phyloP scores from a whole-genome alignment of 768 basidiomycete genomes.

The Podaxis carcinomalis region DNA sequence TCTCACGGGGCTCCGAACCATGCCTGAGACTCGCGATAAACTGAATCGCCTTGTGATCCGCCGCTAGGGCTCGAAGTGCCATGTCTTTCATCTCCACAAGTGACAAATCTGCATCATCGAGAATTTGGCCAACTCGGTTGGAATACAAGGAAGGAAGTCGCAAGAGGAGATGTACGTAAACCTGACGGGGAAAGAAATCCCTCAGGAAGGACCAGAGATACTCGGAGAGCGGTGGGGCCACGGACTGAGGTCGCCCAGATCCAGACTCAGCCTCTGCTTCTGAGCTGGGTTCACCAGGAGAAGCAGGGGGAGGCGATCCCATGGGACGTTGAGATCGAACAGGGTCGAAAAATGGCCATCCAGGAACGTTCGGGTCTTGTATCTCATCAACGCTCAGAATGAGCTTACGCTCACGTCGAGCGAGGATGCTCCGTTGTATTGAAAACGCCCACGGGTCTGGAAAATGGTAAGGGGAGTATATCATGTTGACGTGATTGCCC shows the following conservation, averaged over 20 bases:
- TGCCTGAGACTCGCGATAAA: not conserved
- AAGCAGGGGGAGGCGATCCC: no score
- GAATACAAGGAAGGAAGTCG: not conserved
- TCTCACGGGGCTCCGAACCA: not conserved
- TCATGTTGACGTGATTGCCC: no score
- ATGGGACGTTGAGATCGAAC: no score
- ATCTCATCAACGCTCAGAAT: not conserved
- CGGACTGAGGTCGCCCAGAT: no score
- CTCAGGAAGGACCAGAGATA: no score
- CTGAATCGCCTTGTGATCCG: not conserved
- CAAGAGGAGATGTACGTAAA: not conserved
- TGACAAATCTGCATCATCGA: not conserved
- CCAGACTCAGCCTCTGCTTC: no score
- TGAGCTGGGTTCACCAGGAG: no score
- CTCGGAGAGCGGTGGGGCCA: no score
- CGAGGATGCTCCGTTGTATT: not conserved
- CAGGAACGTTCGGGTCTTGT: not conserved
- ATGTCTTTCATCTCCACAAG: not conserved
- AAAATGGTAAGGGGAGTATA: no score
- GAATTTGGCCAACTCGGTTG: not conserved
- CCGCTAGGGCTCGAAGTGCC: not conserved
- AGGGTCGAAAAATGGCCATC: not conserved
- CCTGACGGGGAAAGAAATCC: not conserved
- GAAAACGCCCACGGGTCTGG: not conserved
- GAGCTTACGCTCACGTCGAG: not conserved